Evolutionary conservation across 805 yeast species (phyloP), one percentile per base, ranked within the genome.

Genomic region (Sugiyamaella boreocaroliniensis): DNA sequence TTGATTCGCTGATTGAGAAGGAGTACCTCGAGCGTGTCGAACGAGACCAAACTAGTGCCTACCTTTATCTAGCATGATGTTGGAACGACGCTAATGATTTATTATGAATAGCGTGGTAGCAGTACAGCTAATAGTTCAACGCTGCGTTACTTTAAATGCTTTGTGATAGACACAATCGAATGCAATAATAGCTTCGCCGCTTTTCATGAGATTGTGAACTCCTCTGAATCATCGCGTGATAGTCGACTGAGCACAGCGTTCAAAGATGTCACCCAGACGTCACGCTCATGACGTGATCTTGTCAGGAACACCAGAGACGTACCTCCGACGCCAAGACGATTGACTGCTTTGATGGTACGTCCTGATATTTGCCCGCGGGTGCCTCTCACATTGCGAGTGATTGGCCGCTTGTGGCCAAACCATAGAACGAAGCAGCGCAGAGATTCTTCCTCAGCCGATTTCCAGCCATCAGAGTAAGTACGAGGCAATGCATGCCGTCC

Each of bases 381-480:
- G 14, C 19, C 26, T 26, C 47, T 34, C 18, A 22, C 47, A 2
- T 37, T 37, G 7, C 45, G 43, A 14, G 45, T 40, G 7, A 56
- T 47, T 1, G 60, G 51, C 52, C 83, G 69, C 58, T 83, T 85
- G 6, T 76, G 75, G 0, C 89, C 92, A 67, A 83, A 80, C 96
- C 97, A 89, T 2, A 92, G 60, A 0, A 93, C 86, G 61, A 92
- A 89, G 57, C 93, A 81, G 48, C 96, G 72, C 26, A 79, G 69
- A n/a, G 75, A 60, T 58, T 87, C 93, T 47, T 83, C 86, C 61
- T 92, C 98, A 8, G 80, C 73, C 1, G 95, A 84, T 57, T 75
- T 78, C 89, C 95, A 85, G 0, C 97, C 97, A 67, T 89, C 95
- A 1, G 76, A 69, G 63, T 86, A 89, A 0, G 85, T 71, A 37